phyloP scores from a whole-genome alignment of 1,284 basidiomycete species.

The Ustilago crameri region DNA sequence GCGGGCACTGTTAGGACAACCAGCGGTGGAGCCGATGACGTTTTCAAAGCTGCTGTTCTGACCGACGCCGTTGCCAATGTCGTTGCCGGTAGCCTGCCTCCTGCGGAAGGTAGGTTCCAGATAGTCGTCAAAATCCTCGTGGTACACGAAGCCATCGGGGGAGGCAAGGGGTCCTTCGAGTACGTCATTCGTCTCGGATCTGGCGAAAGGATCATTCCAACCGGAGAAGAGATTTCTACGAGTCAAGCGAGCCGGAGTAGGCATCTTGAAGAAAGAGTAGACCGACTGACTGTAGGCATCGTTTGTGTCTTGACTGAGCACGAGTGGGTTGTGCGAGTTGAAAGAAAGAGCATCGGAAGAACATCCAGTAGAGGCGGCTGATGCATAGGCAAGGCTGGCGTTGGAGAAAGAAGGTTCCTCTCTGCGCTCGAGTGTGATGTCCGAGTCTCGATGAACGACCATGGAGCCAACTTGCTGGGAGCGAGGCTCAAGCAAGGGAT shows the following conservation, averaged over 20 bases:
- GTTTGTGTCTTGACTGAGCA: slow-evolving; percentile 50
- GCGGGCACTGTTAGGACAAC: slow-evolving; percentile 80
- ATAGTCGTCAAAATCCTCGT: slow-evolving; percentile 37
- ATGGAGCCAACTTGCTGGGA: slow-evolving; percentile 23
- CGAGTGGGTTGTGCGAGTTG: slow-evolving; percentile 53
- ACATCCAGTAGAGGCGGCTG: slow-evolving; percentile 33
- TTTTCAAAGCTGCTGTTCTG: slow-evolving; percentile 84
- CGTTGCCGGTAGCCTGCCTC: slow-evolving; percentile 70
- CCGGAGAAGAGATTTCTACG: slow-evolving; percentile 42
- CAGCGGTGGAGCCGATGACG: slow-evolving; percentile 74
- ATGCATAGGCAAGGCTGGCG: slow-evolving; percentile 3
- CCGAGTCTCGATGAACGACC: slow-evolving; percentile 56
- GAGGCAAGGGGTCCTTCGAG: slow-evolving; percentile 23
- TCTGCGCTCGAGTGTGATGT: slow-evolving; percentile 40
- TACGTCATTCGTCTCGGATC: slow-evolving; percentile 17
- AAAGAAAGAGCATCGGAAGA: slow-evolving; percentile 46
- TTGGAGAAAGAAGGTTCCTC: slow-evolving; percentile 8
- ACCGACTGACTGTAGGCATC: slow-evolving; percentile 46
- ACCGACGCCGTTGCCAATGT: slow-evolving; percentile 81
- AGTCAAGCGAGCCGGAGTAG: slow-evolving; percentile 31
- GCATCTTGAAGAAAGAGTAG: slow-evolving; percentile 56
- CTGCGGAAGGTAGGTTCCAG: slow-evolving; percentile 39
- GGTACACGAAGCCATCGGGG: slow-evolving; percentile 35
- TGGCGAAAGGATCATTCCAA: slow-evolving; percentile 31
- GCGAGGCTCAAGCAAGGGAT: slow-evolving; percentile 41